Evolutionary conservation across 148 eudicot genomes (phyloP), one percentile per base, ranked within the genome.

Genomic region (Chenopodium album): DNA sequence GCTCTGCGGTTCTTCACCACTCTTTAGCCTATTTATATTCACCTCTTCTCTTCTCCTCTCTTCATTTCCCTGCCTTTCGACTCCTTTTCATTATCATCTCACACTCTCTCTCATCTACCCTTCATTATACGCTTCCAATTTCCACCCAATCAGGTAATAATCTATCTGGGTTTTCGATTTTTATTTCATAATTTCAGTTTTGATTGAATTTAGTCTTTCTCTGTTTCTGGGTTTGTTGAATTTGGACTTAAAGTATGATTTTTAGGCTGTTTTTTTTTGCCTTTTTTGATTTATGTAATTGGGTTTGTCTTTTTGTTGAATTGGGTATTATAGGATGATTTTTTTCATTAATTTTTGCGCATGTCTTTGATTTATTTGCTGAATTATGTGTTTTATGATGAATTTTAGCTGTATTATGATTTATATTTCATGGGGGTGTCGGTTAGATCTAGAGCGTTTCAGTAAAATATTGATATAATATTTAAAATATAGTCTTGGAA

Each of bases 21-120:
- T 75, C 68, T n/a, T 44, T 75, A 17, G 50, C 20, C 75, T 82
- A 82, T 82, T 76, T 76, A 82, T 82, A 76, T 76, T 46, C 10
- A 46, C 4, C 26, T 46, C 26, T 37, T 56, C 52, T 67, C 63
- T 17, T 19, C 75, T 72, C 12, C 29, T 17, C 37, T 41, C 44
- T 41, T 41, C 19, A 16, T 56, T 71, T 76, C 48, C 50, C 78
- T 9, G 23, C 54, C 78, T 16, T 73, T 54, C 32, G 22, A 59
- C 1, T 12, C 50, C 10, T 23, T 77, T 74, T 29, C 76, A 76
- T 77, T 50, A 31, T 48, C 44, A 10, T 70, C 26, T 6, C 9
- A 1, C 56, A 23, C n/a, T 34, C 37, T 37, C 60, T 48, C 74
- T 77, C 73, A 16, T 44, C 79, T 44, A 66, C 52, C 64, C 60